These are phyloP conservation scores for Corymbia maculata DNA, from an alignment of 345 rosid genomes.

Conservation along the genomic window DNA sequence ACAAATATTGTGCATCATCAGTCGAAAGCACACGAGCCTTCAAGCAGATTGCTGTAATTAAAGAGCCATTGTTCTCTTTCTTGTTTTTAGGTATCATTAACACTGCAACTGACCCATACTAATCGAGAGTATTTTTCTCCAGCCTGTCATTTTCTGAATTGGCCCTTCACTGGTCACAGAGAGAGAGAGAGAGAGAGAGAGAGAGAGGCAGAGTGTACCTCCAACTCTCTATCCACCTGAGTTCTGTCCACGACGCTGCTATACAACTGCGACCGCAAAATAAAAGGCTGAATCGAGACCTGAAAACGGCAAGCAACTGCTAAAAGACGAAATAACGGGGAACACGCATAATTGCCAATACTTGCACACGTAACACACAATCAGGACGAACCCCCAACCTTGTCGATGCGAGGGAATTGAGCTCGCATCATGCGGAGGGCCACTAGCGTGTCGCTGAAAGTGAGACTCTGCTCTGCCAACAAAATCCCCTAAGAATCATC, in stretches of 20 bases:
- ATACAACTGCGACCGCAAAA: conserved; percentile 78
- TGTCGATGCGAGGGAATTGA: conserved; percentile 77
- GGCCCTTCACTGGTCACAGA: neutral
- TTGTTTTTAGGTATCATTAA: neutral
- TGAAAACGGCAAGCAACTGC: conserved; percentile 4
- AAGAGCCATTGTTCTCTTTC: neutral
- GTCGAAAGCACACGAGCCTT: neutral
- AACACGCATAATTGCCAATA: neutral
- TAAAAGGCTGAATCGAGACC: conserved; percentile 67
- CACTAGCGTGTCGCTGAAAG: conserved; percentile 70
- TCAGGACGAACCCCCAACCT: conserved; percentile 22
- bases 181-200: no score
- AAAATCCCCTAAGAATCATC: neutral
- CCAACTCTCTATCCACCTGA: conserved; percentile 82
- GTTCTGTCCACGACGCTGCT: conserved; percentile 82
- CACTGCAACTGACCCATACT: neutral
- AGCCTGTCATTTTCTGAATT: neutral
- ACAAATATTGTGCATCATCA: neutral
- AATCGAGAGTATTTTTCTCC: neutral
- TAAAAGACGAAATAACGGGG: neutral
- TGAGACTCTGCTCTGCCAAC: conserved; percentile 56
- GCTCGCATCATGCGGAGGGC: conserved; percentile 90
- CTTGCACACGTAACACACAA: neutral
- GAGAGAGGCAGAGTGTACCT: conserved; percentile 28
- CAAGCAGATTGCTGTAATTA: neutral